Percentiles rank a stretch among this genome's conserved stretches.
phyloP scores from a whole-genome alignment of 768 basidiomycete genomes.

The Tylopilus subfusipes region DNA sequence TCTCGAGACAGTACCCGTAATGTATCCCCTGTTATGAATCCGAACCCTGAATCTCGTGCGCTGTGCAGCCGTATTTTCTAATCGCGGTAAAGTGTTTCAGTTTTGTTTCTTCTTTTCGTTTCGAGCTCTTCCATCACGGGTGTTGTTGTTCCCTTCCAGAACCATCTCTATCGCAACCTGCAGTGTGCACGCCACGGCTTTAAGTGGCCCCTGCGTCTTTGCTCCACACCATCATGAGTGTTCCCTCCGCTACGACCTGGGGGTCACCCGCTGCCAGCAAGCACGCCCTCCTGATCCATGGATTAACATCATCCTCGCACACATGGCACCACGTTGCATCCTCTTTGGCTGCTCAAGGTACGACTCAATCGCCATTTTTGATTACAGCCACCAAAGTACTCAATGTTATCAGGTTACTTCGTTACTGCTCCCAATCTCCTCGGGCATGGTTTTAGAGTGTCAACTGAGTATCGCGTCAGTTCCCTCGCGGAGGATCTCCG shows the following conservation, averaged over 20 bases:
- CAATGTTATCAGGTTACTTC: conserved; percentile 11
- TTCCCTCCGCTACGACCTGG: conserved; percentile 20
- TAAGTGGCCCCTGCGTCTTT: no score
- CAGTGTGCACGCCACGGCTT: no score
- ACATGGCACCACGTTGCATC: conserved; percentile 19
- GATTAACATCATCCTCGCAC: conserved; percentile 18
- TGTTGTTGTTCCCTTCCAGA: no score
- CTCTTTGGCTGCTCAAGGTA: conserved; percentile 10
- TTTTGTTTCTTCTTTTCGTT: no score
- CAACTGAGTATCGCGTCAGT: conserved; percentile 9
- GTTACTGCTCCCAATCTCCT: conserved; percentile 22
- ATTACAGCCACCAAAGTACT: not conserved
- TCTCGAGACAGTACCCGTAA: no score
- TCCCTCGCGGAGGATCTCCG: conserved; percentile 14
- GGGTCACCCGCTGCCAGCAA: conserved; percentile 22
- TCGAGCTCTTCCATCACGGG: no score
- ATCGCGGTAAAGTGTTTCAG: no score
- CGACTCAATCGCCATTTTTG: not conserved
- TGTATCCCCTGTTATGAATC: no score
- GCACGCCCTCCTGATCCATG: conserved; percentile 27
- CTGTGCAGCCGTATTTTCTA: no score
- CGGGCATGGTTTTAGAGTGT: conserved; percentile 13
- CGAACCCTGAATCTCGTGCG: no score
- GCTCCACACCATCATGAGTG: conserved; percentile 9
- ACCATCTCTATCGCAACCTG: no score